Percentiles rank a stretch among this genome's conserved stretches.
These are phyloP conservation scores for Zoysia pacifica DNA, from an alignment of 176 grass and related monocot genomes.

Conservation along the genomic window DNA sequence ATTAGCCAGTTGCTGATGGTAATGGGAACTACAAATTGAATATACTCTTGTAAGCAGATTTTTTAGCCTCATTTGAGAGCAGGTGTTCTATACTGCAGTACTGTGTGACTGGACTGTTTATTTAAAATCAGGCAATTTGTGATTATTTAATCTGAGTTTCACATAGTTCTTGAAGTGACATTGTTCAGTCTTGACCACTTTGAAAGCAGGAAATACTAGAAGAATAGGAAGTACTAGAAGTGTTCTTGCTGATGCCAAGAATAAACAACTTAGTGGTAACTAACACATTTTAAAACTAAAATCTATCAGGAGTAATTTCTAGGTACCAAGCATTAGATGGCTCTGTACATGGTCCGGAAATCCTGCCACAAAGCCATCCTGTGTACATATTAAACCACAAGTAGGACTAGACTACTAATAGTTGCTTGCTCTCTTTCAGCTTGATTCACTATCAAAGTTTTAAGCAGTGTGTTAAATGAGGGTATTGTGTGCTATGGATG, in stretches of 20 bases:
- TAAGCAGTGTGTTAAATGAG: neutral
- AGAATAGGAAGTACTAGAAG: no score
- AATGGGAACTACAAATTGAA: slow-evolving; percentile 19
- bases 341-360: neutral
- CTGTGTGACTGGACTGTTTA: neutral
- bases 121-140: slow-evolving; percentile 6
- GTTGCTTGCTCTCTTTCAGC: neutral
- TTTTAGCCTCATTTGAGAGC: neutral
- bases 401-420: neutral
- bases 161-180: neutral
- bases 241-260: neutral
- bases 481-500: neutral
- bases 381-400: neutral
- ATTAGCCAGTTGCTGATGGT: neutral
- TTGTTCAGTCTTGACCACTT: neutral
- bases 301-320: neutral
- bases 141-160: slow-evolving; percentile 8
- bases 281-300: neutral
- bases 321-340: neutral
- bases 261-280: neutral
- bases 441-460: neutral
- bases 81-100: neutral
- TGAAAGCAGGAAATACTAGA: neutral
- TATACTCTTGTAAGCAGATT: neutral
- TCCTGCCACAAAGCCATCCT: neutral